Percentiles rank a stretch among this genome's conserved stretches.
These are phyloP conservation scores for Colletotrichum phormii DNA, from an alignment of 2,329 filamentous ascomycete genomes.

Conservation along the genomic window DNA sequence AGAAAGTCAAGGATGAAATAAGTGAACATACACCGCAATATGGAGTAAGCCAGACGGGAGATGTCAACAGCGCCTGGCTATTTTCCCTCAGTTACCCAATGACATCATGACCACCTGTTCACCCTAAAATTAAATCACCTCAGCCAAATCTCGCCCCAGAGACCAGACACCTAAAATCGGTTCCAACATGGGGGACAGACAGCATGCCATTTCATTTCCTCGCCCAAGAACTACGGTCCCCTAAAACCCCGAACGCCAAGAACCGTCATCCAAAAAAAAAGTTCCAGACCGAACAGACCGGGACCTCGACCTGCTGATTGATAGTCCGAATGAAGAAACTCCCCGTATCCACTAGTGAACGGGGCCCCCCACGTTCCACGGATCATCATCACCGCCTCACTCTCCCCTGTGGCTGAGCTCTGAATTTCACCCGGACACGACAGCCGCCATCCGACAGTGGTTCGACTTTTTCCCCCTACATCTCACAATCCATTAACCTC, in stretches of 20 bases:
- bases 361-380: constrained; percentile 3
- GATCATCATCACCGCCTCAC: constrained; percentile 5
- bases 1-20: neutral
- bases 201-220: constrained; percentile 2
- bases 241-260: neutral
- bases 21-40: neutral
- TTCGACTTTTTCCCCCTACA: constrained; percentile 20
- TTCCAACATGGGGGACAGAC: neutral
- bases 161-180: neutral
- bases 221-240: neutral
- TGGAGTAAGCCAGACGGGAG: neutral
- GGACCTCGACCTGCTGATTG: neutral
- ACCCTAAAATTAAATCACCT: constrained; percentile 19
- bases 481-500: too few relatives aligned
- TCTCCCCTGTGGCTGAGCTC: constrained; percentile 16
- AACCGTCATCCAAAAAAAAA: neutral
- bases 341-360: neutral
- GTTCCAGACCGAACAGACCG: neutral
- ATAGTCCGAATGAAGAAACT: neutral
- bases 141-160: neutral
- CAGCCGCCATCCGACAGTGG: constrained; percentile 44
- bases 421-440: neutral
- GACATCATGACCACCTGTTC: constrained; percentile 30
- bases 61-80: neutral
- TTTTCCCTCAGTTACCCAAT: constrained; percentile 21